phyloP scores from a whole-genome alignment of 768 basidiomycete genomes.

The Tricholoma hemisulphureum region DNA sequence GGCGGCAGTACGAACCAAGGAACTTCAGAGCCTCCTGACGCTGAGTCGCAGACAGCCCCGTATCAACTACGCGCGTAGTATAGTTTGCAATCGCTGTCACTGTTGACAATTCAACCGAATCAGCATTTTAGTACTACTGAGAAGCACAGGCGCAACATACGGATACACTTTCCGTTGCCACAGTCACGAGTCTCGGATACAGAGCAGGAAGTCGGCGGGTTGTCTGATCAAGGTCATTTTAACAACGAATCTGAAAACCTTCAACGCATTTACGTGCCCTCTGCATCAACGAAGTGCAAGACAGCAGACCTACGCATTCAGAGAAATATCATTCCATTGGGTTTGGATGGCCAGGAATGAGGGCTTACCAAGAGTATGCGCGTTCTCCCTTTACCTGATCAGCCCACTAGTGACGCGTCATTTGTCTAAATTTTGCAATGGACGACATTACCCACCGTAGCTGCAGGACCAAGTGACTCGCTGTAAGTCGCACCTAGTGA shows the following conservation, averaged over 20 bases:
- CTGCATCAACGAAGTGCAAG: slow-evolving; percentile 52
- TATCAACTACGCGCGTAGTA: slow-evolving; percentile 46
- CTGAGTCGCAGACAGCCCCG: slow-evolving; percentile 40
- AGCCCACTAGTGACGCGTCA: slow-evolving; percentile 41
- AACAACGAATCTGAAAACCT: neutral
- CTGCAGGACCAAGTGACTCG: slow-evolving; percentile 47
- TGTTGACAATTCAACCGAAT: slow-evolving; percentile 12
- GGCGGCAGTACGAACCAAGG: slow-evolving; percentile 34
- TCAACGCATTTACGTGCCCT: slow-evolving; percentile 29
- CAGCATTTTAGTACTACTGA: slow-evolving; percentile 8
- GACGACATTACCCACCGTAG: slow-evolving; percentile 33
- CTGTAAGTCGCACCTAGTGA: slow-evolving; percentile 44
- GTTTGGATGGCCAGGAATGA: neutral
- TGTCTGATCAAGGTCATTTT: slow-evolving; percentile 25
- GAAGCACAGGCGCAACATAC: slow-evolving; percentile 34
- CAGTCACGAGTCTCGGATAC: slow-evolving; percentile 49
- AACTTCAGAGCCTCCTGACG: slow-evolving; percentile 54
- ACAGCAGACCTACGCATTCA: slow-evolving; percentile 31
- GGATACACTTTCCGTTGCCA: slow-evolving; percentile 34
- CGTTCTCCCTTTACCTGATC: slow-evolving; percentile 43
- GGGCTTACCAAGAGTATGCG: slow-evolving; percentile 37
- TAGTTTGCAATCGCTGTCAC: slow-evolving; percentile 60
- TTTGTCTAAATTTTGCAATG: neutral
- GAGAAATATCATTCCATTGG: neutral
- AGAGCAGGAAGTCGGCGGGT: slow-evolving; percentile 48